Base-by-base conservation (phyloP, 306 rosid genomes). In the Coriaria nepalensis region DNA sequence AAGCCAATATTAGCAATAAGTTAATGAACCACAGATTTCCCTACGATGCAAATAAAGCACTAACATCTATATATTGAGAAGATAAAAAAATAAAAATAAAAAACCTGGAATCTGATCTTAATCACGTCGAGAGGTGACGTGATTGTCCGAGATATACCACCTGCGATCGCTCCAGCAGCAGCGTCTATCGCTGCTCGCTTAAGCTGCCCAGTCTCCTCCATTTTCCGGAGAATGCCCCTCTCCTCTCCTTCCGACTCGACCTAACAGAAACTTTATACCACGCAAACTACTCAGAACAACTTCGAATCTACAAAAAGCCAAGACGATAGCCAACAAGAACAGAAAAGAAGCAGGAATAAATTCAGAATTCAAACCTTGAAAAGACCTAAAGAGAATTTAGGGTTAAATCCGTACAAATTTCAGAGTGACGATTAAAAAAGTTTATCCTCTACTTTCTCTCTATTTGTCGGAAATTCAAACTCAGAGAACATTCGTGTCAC, bases 121-220 rank as follows among this genome's bases (percentile, higher is more conserved):
- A 90, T 90, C 56, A 90, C 97, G 52, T 90, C 97, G 49, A 84
- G 93, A 33, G 95, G 97, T 10, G 95, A 84, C 35, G 97, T 90
- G 6, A 90, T 84, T 2, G 84, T 90, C 52, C 95, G 70, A 33
- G 97, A 84, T 20, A 90, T 73, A 20, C 75, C 94, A 34, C 97
- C 95, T 9, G 97, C 74, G 59, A 78, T 73, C 33, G 93, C 87
- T 9, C 97, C 97, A 7, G 97, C 95, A 10, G 78, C 44, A 13
- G 85, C 44, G 68, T 79, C 93, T 35, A 79, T 65, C 47, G 64
- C 4, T 39, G 82, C 87, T 13, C 95, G 90, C 61, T 75, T 81
- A 50, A 77, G 10, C 64, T 84, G 68, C 51, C 78, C 75, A 4
- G 76, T 57, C 54, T 90, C 97, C 56, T 67, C 93, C 97, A 78